Evolutionary conservation across 2,329 filamentous ascomycete genomes (phyloP).

Genomic region (Colletotrichum liaoningense): DNA sequence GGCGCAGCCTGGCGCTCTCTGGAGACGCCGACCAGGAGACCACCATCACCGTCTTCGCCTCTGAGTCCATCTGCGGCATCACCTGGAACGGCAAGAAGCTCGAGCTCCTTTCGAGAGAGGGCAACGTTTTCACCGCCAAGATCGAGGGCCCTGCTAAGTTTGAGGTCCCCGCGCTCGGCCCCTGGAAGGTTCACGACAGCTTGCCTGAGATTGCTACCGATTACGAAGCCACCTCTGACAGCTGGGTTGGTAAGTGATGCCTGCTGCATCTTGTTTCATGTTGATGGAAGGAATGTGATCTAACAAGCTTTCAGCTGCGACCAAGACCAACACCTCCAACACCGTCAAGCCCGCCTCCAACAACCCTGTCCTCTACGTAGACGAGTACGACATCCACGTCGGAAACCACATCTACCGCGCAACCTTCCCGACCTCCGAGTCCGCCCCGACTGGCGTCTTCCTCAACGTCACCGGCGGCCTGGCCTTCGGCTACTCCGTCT

Average conservation of each 20-base stretch:
- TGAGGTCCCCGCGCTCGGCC: constrained; percentile 51
- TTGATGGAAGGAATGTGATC: no score
- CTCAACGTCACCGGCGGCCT: constrained; percentile 65
- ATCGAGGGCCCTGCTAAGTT: constrained; percentile 44
- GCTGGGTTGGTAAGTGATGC: constrained; percentile 53
- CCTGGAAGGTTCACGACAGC: constrained; percentile 60
- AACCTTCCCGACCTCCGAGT: constrained; percentile 55
- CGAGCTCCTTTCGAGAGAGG: constrained; percentile 40
- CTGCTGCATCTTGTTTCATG: no score
- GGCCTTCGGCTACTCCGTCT: constrained; percentile 68
- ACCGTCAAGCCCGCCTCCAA: constrained; percentile 58
- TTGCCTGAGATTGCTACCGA: constrained; percentile 57
- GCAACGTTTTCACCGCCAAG: constrained; percentile 43
- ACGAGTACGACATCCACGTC: constrained; percentile 66
- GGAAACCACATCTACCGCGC: constrained; percentile 67
- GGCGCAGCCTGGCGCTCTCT: constrained; percentile 51
- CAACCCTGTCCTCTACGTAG: constrained; percentile 66
- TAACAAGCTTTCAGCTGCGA: constrained; percentile 47
- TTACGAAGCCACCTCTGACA: constrained; percentile 55
- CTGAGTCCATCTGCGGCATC: constrained; percentile 55
- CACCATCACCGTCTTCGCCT: constrained; percentile 59
- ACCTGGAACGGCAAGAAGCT: constrained; percentile 63
- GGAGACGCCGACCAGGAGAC: constrained; percentile 58
- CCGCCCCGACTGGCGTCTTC: constrained; percentile 54
- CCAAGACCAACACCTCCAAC: constrained; percentile 62